Percentiles rank a stretch among this genome's conserved stretches.
phyloP scores from a whole-genome alignment of 331 rosid genomes.

The Telfairia occidentalis region DNA sequence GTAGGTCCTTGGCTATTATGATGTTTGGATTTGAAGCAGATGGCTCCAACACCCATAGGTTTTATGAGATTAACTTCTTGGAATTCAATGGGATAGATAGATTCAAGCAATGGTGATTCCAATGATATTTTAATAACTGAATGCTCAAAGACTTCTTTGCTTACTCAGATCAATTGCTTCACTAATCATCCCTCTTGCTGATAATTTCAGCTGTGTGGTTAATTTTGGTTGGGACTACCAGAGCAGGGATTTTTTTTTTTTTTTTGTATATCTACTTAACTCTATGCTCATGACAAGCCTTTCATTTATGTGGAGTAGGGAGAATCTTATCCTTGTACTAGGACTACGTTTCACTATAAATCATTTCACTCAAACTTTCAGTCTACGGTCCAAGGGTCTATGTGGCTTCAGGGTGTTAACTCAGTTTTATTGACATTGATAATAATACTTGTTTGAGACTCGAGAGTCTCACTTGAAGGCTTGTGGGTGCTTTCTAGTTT shows the following conservation, averaged over 20 bases:
- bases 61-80: background rate
- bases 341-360: background rate
- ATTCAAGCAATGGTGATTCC: background rate
- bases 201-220: background rate
- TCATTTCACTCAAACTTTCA: background rate
- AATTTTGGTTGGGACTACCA: background rate
- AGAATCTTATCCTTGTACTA: background rate
- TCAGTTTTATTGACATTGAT: background rate
- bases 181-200: background rate
- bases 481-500: slow-evolving; percentile 9
- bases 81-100: background rate
- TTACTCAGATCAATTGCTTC: background rate
- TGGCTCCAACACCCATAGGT: background rate
- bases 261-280: background rate
- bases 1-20: background rate
- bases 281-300: background rate
- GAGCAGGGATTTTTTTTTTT: too few relatives aligned
- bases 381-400: background rate
- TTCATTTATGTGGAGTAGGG: background rate
- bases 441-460: background rate
- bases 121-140: background rate
- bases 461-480: background rate
- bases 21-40: background rate
- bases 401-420: background rate
- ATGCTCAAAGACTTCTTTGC: background rate